Evolutionary conservation across 192 early-diverging fungal genomes (phyloP), one percentile per base, ranked within the genome.

Genomic region (Mortierella antarctica): DNA sequence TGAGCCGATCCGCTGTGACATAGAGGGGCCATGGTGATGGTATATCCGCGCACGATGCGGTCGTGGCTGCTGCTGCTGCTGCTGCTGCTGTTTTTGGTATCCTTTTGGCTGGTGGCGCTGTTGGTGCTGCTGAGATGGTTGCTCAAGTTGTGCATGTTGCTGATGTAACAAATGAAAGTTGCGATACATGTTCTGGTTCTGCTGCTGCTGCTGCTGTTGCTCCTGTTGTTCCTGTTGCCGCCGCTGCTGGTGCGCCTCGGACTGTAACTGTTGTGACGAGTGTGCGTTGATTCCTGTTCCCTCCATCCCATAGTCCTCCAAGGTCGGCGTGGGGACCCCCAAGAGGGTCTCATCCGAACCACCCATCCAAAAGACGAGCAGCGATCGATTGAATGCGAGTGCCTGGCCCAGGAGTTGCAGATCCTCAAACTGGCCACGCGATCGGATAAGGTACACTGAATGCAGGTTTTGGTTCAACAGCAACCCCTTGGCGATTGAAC

Each of bases 301-400:
- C 12, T 57, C 23, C 6, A 46, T 10, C 45, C 2, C 21, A n/a
- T 20, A 40, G 49, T 21, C 23, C 14, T 8, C 50, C 57, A 0
- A 62, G 46, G 6, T 67, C 54, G 5, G 45, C 54, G 7, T 57
- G 47, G 7, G 55, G 45, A 62, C 51, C 49, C 5, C 67, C 65
- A 42, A 79, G 56, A 79, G 64, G 1, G 68, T 66, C 12, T 70
- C 55, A 17, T 79, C 75, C 8, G 75, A 62, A 13, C 62, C 75
- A 21, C 69, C 75, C 75, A 79, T 79, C 75, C 75, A 79, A 23
- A 71, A 79, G 2, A 79, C 69, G 18, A 79, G 69, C 13, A 79
- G 49, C 17, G 75, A 66, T 45, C 75, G 68, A 17, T 70, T 79
- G 42, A 71, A 71, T 9, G 51, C 56, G 13, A 79, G 13, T 2